phyloP scores from a whole-genome alignment of 129 eudicot genomes.

The Cynara cardunculus region DNA sequence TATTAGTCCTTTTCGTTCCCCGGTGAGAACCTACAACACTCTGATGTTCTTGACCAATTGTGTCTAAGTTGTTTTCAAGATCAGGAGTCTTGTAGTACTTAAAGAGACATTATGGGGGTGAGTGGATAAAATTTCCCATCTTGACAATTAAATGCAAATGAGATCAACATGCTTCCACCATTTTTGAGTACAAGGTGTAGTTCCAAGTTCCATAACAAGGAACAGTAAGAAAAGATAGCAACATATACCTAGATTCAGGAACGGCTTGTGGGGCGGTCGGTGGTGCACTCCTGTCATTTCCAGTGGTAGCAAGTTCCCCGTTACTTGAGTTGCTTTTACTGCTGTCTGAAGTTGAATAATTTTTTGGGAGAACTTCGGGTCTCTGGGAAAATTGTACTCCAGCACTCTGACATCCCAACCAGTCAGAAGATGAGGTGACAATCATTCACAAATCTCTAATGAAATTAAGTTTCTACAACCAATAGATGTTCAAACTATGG shows the following conservation, averaged over 20 bases:
- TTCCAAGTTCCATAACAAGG: conserved; percentile 8
- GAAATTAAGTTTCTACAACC: background rate
- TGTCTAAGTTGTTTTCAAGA: background rate
- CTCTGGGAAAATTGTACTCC: conserved; percentile 86
- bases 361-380: conserved; percentile 37
- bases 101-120: background rate
- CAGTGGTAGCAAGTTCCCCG: conserved; percentile 45
- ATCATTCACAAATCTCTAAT: background rate
- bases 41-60: background rate
- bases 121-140: background rate
- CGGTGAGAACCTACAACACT: background rate
- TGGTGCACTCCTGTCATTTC: conserved; percentile 45
- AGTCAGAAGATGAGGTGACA: background rate
- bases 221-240: background rate
- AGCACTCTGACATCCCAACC: conserved; percentile 61
- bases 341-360: conserved; percentile 38
- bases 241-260: conserved; percentile 77
- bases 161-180: background rate
- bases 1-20: background rate
- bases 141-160: background rate
- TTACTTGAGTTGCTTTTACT: conserved; percentile 45
- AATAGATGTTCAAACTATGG: background rate
- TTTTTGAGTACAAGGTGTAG: conserved; percentile 1
- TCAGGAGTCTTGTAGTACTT: background rate
- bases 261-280: conserved; percentile 40